Conservation (phyloP, 2,329 filamentous ascomycete genomes). For the Cladosporium colombiae region DNA sequence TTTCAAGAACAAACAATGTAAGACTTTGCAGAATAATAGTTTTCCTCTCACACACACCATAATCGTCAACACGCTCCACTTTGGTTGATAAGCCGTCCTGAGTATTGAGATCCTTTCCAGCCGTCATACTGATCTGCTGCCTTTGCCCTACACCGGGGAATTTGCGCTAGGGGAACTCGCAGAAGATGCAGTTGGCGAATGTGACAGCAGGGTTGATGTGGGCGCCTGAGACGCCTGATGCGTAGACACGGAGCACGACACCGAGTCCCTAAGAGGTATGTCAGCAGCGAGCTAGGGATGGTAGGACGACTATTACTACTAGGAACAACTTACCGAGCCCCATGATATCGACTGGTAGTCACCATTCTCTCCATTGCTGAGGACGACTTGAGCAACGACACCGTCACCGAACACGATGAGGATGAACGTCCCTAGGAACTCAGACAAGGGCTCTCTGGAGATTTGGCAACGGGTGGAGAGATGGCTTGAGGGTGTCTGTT, state of each 20-base stretch:
- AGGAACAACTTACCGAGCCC: slow-evolving; percentile 35
- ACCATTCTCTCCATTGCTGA: slow-evolving; percentile 54
- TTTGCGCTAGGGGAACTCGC: slow-evolving; percentile 62
- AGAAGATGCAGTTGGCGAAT: slow-evolving; percentile 68
- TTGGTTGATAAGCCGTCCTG: too few species aligned
- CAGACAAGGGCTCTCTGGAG: slow-evolving; percentile 63
- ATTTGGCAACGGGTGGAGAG: too few species aligned
- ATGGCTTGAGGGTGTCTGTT: too few species aligned
- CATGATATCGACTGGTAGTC: slow-evolving; percentile 55
- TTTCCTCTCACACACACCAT: too few species aligned
- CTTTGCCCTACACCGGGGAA: slow-evolving; percentile 56
- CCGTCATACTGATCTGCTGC: too few species aligned
- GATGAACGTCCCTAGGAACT: slow-evolving; percentile 69
- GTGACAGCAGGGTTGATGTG: slow-evolving; percentile 60
- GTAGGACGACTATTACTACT: slow-evolving; percentile 1
- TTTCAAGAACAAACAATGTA: too few species aligned
- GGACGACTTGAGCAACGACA: slow-evolving; percentile 67
- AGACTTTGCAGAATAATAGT: too few species aligned
- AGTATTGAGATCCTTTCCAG: too few species aligned
- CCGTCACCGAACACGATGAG: slow-evolving; percentile 69
- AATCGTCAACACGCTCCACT: too few species aligned
- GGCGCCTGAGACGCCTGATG: slow-evolving; percentile 36
- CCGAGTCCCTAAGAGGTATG: slow-evolving; percentile 52
- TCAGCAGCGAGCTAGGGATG: slow-evolving; percentile 1
- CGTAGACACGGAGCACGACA: slow-evolving; percentile 63